Evolutionary conservation across 2,329 filamentous ascomycete species (phyloP), one percentile per base, ranked within the genome.

Genomic region (Epichloe coenophiala): DNA sequence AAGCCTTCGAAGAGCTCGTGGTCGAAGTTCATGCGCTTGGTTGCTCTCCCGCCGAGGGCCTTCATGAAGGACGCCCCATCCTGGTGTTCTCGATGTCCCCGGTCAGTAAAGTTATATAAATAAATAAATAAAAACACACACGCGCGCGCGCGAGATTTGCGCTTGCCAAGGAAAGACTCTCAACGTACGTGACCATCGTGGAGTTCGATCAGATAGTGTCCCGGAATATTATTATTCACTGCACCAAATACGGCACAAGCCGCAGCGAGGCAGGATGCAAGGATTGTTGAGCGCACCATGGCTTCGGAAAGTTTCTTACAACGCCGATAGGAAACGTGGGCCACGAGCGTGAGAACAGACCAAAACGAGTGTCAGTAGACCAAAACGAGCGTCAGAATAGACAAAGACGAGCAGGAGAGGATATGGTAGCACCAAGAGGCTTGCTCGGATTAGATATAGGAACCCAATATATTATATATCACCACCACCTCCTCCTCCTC

Each of bases 1-100:
- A 68, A 70, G 50, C 76, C 76, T 56, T 71, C 74, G 68, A 79
- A 79, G 19, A 78, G 65, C 56, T 69, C 66, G 58, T 70, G 42
- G 68, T 68, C 17, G 17, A 17, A 17, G 17, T 17, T 17, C 17
- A 17, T 17, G 17, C 17, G 17, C 17, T 17, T 17, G 33, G 63
- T 60, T 42, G 70, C 71, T 62, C 36, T 21, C 17, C 39, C 23
- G 21, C 45, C 38, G 37, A 55, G 41, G n/a, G 42, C 36, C 9
- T 53, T 39, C 35, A 46, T 40, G 15, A 54, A 44, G 3, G 41
- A 15, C 8, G 38, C 23, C 11, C 45, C 13, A 42, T 56, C 45
- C 51, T 56, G 39, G 13, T 35, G 17, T 38, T 13, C n/a, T n/a
- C 2, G 5, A n/a, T n/a, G 36, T 38, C 5, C 15, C 3, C 39